Evolutionary conservation across 768 basidiomycete genomes (phyloP), one percentile per base, ranked within the genome.

Genomic region (Lactifluus hygrophoroides): DNA sequence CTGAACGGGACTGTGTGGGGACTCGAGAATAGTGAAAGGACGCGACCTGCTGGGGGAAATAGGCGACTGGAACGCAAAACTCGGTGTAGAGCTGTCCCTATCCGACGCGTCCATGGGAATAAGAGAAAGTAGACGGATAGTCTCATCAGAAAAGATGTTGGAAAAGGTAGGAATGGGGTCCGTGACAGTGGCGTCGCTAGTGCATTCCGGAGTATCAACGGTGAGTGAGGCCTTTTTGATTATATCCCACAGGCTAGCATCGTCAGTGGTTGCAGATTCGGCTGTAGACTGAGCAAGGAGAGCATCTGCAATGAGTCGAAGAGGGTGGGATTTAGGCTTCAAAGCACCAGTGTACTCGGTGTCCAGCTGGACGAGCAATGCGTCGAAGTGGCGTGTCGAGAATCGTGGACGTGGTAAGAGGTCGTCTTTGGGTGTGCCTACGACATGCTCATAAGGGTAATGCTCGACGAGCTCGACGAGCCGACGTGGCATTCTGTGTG

Each of bases 141-240:
- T 89, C 56, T 89, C 88, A 57, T 89, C 86, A 5, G 82, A 75
- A 55, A 90, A 82, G 52, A 90, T 71, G 51, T 77, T 77, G 63
- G 54, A 85, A 69, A 64, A 70, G 57, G 61, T 74, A 54, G 69
- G 75, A 65, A 57, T 67, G 27, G 70, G 73, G 17, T 79, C 74
- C 3, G 74, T 70, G 19, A 68, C 40, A 10, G 32, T 28, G 14
- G 45, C 34, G 7, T 58, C 42, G 14, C 17, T 62, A 11, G 57
- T 44, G 28, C 54, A 57, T 19, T 67, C 68, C 9, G 61, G 52
- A 1, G 60, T 50, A 35, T 21, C 75, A 74, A 28, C 10, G 5
- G 7, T 32, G 3, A 51, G 27, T 10, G 72, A 73, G 25, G 69
- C 64, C 60, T 68, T 69, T 63, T 76, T 80, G 51, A 90, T 74